Conservation (phyloP, 2,329 filamentous ascomycete species). For the Talaromyces sp. region DNA sequence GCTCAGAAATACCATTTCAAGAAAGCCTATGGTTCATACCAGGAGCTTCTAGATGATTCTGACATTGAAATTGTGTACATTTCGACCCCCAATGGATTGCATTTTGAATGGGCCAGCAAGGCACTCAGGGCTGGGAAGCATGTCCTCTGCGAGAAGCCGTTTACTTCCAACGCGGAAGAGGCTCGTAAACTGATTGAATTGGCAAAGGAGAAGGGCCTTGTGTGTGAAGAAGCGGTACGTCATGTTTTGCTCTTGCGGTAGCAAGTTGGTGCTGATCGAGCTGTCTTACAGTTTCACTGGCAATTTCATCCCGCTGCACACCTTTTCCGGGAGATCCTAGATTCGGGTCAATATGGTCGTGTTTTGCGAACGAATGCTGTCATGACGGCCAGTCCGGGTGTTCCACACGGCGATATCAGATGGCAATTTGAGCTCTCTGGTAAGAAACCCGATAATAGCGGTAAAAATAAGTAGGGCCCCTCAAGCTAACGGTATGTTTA, state of each 20-base stretch:
- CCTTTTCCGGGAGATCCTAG: conserved; percentile 34
- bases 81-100: conserved; percentile 28
- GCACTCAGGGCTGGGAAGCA: conserved; percentile 52
- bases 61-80: conserved; percentile 30
- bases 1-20: conserved; percentile 52
- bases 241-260: neutral
- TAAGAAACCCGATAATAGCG: neutral
- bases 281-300: conserved; percentile 32
- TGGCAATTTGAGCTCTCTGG: conserved; percentile 38
- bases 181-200: conserved; percentile 44
- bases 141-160: conserved; percentile 55
- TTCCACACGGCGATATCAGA: conserved; percentile 34
- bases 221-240: conserved; percentile 19
- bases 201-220: conserved; percentile 23
- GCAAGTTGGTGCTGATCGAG: neutral
- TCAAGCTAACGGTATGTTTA: neutral
- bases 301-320: conserved; percentile 44
- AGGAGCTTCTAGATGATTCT: conserved; percentile 23
- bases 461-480: too few species aligned
- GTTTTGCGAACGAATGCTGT: conserved; percentile 29
- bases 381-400: conserved; percentile 26
- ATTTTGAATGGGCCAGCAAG: conserved; percentile 47
- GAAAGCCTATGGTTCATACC: conserved; percentile 32
- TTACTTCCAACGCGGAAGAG: conserved; percentile 45
- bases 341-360: conserved; percentile 31